Conservation (phyloP, 2,329 filamentous ascomycete genomes). For the Neopestalotiopsis sp. region DNA sequence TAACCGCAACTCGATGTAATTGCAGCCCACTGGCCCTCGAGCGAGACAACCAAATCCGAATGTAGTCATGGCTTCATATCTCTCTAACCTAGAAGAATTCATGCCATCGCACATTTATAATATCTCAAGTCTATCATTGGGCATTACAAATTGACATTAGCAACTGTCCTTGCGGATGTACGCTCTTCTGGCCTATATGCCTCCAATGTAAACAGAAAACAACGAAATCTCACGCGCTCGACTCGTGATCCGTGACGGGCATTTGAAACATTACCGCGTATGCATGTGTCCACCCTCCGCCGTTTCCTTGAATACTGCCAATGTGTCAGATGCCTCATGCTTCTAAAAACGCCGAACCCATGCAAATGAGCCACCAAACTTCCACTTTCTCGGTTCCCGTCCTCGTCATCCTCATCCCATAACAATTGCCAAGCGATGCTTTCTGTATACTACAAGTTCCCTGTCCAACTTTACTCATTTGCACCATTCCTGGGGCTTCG, state of each 20-base stretch:
- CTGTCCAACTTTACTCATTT: background rate
- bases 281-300: background rate
- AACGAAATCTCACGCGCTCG: background rate
- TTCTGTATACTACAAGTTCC: background rate
- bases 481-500: constrained; percentile 1
- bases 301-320: background rate
- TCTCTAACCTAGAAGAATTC: background rate
- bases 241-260: background rate
- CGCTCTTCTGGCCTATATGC: background rate
- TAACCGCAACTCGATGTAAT: too few species aligned
- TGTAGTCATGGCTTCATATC: too few species aligned
- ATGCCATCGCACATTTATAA: background rate
- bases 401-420: background rate
- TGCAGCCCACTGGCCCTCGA: too few species aligned
- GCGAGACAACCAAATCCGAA: too few species aligned
- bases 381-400: background rate
- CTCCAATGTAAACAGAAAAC: background rate
- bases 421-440: background rate
- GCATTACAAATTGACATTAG: constrained; percentile 2
- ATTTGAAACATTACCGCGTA: constrained; percentile 1
- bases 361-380: background rate
- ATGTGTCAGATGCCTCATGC: background rate
- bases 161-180: background rate
- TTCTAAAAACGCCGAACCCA: constrained; percentile 3
- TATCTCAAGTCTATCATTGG: background rate